Evolutionary conservation across 306 rosid genomes (phyloP), one percentile per base, ranked within the genome.

Genomic region (Crataegus laevigata): DNA sequence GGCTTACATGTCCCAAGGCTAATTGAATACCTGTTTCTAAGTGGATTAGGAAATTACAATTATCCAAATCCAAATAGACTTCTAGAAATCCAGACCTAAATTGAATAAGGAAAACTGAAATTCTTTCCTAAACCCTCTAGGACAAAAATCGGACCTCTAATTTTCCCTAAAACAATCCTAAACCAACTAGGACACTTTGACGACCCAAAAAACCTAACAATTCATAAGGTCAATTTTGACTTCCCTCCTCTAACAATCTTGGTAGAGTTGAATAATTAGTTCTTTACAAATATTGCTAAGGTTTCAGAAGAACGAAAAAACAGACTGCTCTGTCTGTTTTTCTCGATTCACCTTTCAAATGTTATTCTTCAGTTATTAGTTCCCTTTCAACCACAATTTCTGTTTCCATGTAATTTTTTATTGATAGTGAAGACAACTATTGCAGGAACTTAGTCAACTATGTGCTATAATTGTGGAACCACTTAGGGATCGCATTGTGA

Each of bases 381-480:
- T 43, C 19, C 54, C 26, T 22, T 61, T 11, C 14, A 73, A 42
- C 42, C 26, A 26, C 18, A 17, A 4, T 42, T 42, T 52, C 22
- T 52, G 19, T 18, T 11, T 7, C 26, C 66, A 6, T 50, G 66
- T 54, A 26, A 8, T 24, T 34, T 76, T 8, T 7, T 34, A 60
- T 50, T 62, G 60, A 68, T 11, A 4, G 42, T 74, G 62, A 69
- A 70, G 21, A 61, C n/a, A 60, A 74, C 67, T 59, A 21, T 34
- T 83, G 51, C 87, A 94, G 99, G 96, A 90, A 82, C 99, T 94
- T 77, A 82, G 85, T 84, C 91, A 87, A 77, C 91, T 94, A 25
- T 94, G 99, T 76, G 91, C 81, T 82, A 83, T 92, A 80, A 91
- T 94, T 58, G 96, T 92, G 81, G 99, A 94, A 82, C 96, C 99